Percentiles rank a stretch among this genome's conserved stretches.
phyloP scores from a whole-genome alignment of 2,329 filamentous ascomycete genomes.

The Diplodia corticola region DNA sequence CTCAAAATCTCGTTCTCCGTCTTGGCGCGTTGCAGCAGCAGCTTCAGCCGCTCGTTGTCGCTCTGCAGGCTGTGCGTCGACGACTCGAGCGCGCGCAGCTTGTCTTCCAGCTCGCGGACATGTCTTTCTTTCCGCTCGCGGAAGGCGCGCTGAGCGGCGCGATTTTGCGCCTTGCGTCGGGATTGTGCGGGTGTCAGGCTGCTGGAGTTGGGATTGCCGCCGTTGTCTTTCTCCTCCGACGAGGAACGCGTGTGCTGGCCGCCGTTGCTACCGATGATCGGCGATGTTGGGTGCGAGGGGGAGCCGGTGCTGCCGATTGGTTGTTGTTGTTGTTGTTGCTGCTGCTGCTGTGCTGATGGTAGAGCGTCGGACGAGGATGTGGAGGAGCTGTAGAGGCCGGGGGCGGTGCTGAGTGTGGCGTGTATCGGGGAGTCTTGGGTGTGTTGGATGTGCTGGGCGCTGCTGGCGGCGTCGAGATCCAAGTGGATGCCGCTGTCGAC shows the following conservation, averaged over 20 bases:
- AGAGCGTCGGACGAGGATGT: slow-evolving; percentile 32
- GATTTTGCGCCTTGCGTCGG: slow-evolving; percentile 67
- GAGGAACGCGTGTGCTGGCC: slow-evolving; percentile 23
- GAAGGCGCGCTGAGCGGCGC: slow-evolving; percentile 85
- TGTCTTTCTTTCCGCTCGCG: slow-evolving; percentile 94
- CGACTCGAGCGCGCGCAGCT: slow-evolving; percentile 75
- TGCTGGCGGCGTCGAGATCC: slow-evolving; percentile 29
- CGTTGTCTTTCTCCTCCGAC: slow-evolving; percentile 31
- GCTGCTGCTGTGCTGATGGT: slow-evolving; percentile 3
- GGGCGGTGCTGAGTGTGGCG: slow-evolving; percentile 44
- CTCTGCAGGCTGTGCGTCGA: slow-evolving; percentile 69
- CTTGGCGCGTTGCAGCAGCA: slow-evolving; percentile 76
- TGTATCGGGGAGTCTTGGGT: slow-evolving; percentile 19
- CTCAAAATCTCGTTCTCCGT: slow-evolving; percentile 93
- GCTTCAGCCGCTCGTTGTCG: slow-evolving; percentile 85
- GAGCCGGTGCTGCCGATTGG: slow-evolving; percentile 16
- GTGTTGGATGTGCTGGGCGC: neutral
- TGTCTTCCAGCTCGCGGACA: slow-evolving; percentile 87
- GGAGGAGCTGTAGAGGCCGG: slow-evolving; percentile 32
- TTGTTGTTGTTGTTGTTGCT: neutral
- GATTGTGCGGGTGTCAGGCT: slow-evolving; percentile 52
- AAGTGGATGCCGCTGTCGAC: slow-evolving; percentile 46
- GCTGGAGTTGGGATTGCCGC: neutral
- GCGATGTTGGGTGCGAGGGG: slow-evolving; percentile 33
- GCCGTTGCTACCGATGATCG: slow-evolving; percentile 48